A percentile compares a stretch with the other conserved stretches of the same genome.
Evolutionary conservation across 371 early-diverging fungal species (phyloP).

Genomic region (Mortierella sp.): DNA sequence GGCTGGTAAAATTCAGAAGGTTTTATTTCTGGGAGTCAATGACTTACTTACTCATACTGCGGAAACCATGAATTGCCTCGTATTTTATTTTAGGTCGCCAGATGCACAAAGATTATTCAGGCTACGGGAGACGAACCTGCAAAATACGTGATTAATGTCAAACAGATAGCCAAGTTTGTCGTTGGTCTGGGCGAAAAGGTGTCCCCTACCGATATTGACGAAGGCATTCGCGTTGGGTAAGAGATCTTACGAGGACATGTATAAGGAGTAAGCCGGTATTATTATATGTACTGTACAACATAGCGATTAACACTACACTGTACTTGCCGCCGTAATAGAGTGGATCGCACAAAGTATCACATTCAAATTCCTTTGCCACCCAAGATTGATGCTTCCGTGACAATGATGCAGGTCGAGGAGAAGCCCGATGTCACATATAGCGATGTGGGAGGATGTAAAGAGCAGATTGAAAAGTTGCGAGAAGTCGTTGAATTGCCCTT

Average conservation of each 20-base stretch:
- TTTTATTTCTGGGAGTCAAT: neutral
- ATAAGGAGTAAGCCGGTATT: too few species aligned
- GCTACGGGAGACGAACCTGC: conserved; percentile 79
- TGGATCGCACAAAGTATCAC: conserved; percentile 99
- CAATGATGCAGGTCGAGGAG: conserved; percentile 99
- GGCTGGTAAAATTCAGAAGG: neutral
- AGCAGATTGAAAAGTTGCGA: conserved; percentile 99
- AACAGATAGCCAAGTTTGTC: conserved; percentile 99
- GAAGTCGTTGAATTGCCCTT: conserved; percentile 99
- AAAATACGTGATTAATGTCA: conserved; percentile 99
- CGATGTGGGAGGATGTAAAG: conserved; percentile 99
- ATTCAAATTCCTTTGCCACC: conserved; percentile 99
- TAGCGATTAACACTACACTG: neutral
- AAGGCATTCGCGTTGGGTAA: conserved; percentile 99
- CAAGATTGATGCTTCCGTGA: conserved; percentile 99
- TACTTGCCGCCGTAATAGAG: conserved; percentile 65
- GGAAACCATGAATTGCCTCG: too few species aligned
- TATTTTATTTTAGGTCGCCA: conserved; percentile 78
- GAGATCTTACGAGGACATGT: neutral
- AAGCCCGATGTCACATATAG: conserved; percentile 99
- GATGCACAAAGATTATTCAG: conserved; percentile 98
- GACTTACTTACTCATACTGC: neutral
- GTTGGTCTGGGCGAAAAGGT: conserved; percentile 97
- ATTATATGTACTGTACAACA: too few species aligned
- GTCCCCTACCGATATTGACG: conserved; percentile 98